Conservation (phyloP, 2,329 filamentous ascomycete species). For the Aspergillus sp. region DNA sequence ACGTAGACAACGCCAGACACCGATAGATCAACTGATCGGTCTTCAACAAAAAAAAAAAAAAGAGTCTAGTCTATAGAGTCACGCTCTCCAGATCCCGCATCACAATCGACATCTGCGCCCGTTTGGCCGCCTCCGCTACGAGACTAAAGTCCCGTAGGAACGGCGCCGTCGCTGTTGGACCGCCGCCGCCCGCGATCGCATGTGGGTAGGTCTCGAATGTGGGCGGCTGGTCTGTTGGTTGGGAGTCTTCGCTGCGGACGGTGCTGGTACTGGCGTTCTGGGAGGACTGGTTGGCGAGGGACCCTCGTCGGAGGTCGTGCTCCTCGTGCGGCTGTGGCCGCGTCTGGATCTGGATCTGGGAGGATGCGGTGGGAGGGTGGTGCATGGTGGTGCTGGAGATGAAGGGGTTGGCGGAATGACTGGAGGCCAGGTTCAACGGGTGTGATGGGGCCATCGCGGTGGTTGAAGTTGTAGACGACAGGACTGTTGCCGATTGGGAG, state of each 20-base stretch:
- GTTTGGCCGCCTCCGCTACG: slow-evolving; percentile 87
- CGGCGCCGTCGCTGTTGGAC: slow-evolving; percentile 47
- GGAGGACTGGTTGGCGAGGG: neutral
- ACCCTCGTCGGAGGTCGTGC: neutral
- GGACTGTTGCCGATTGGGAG: neutral
- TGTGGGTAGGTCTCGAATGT: slow-evolving; percentile 21
- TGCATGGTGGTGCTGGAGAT: neutral
- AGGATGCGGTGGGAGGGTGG: neutral
- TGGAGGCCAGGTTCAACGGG: slow-evolving; percentile 5
- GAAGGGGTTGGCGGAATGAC: neutral
- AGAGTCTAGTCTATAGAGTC: slow-evolving; percentile 24
- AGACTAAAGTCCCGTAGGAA: slow-evolving; percentile 81
- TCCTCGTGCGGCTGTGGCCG: neutral
- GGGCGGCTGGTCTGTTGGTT: slow-evolving; percentile 11
- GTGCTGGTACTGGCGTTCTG: neutral
- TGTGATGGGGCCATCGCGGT: slow-evolving; percentile 3
- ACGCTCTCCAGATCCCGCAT: slow-evolving; percentile 72
- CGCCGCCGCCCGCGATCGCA: slow-evolving; percentile 25
- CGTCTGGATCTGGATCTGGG: neutral
- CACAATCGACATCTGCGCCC: slow-evolving; percentile 85
- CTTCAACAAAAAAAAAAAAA: neutral
- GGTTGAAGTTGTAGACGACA: slow-evolving; percentile 1
- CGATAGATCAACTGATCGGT: neutral
- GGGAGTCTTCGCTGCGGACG: neutral
- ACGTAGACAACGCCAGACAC: neutral